phyloP scores from a whole-genome alignment of 257 asterid species.

The Nicotiana otophora region DNA sequence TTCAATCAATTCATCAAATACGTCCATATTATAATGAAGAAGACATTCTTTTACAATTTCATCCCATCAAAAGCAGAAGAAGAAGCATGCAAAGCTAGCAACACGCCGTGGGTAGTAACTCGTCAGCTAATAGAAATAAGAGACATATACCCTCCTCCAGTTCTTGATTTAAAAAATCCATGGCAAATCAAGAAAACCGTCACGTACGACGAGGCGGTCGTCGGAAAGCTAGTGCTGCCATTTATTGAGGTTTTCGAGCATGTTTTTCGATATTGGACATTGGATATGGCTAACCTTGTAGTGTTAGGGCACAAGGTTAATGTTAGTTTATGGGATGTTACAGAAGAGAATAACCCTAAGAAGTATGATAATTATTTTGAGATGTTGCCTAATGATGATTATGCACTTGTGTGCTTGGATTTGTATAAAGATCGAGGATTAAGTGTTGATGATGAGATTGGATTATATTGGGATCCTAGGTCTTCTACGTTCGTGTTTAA shows the following conservation, averaged over 20 bases:
- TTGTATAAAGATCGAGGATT: slow-evolving; percentile 32
- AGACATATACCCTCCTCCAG: slow-evolving; percentile 31
- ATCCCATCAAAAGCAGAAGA: slow-evolving; percentile 32
- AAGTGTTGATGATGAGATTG: slow-evolving; percentile 37
- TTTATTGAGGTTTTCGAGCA: slow-evolving; percentile 33
- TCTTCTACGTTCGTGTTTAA: slow-evolving; percentile 22
- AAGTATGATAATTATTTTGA: slow-evolving; percentile 31
- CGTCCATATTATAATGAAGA: slow-evolving; percentile 11
- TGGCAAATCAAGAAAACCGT: slow-evolving; percentile 48
- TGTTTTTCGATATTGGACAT: slow-evolving; percentile 48
- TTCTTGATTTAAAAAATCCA: slow-evolving; percentile 24
- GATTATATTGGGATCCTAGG: slow-evolving; percentile 40
- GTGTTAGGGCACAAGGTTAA: slow-evolving; percentile 25
- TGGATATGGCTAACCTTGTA: slow-evolving; percentile 32
- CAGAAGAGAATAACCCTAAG: slow-evolving; percentile 23
- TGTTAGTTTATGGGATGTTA: slow-evolving; percentile 50
- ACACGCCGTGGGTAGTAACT: background rate
- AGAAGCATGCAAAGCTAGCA: slow-evolving; percentile 6
- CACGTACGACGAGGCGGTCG: slow-evolving; percentile 19
- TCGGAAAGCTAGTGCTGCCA: slow-evolving; percentile 25
- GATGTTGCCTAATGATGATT: slow-evolving; percentile 25
- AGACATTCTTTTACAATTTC: slow-evolving; percentile 38
- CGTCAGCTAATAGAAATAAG: slow-evolving; percentile 41
- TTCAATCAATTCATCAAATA: too few species aligned
- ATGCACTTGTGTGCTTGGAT: slow-evolving; percentile 25